These are phyloP conservation scores for Cutaneotrichosporon curvatum DNA, from an alignment of 1,284 basidiomycete genomes.

Conservation along the genomic window DNA sequence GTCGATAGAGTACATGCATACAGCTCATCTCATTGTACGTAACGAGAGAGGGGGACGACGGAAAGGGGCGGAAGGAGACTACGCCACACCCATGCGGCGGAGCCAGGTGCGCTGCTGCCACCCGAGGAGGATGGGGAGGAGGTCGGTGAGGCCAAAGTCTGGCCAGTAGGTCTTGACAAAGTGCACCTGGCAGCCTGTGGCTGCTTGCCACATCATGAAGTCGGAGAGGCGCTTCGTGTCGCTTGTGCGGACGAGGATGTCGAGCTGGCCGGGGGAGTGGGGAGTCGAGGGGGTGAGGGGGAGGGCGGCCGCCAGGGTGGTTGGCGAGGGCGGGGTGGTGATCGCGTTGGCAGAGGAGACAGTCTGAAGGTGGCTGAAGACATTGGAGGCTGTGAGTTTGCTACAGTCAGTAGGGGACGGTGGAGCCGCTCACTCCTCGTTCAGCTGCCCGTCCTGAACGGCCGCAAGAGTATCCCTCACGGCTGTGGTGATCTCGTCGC, in stretches of 20 bases:
- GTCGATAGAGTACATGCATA: not conserved
- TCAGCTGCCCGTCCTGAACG: constrained; percentile 41
- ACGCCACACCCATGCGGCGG: not conserved
- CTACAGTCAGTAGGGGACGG: not conserved
- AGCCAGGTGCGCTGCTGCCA: constrained; percentile 69
- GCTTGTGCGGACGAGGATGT: constrained; percentile 86
- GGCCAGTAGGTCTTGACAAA: constrained; percentile 92
- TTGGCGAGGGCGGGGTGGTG: not conserved
- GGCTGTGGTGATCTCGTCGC: constrained; percentile 83
- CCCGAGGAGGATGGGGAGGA: constrained; percentile 74
- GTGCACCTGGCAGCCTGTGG: constrained; percentile 77
- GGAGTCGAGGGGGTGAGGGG: too few species aligned
- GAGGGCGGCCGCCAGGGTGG: too few species aligned
- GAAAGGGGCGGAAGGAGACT: not conserved
- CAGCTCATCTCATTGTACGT: not conserved
- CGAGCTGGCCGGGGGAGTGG: constrained; percentile 50
- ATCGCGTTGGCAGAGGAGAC: constrained; percentile 8
- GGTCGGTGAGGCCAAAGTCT: constrained; percentile 79
- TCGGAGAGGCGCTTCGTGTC: constrained; percentile 86
- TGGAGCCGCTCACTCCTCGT: not conserved
- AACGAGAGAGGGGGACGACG: not conserved
- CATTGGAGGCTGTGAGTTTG: constrained; percentile 5
- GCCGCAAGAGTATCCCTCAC: constrained; percentile 56
- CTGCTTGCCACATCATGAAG: constrained; percentile 69
- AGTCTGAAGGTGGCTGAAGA: constrained; percentile 11